Conservation (phyloP, 768 basidiomycete species). For the Russula vinacea region DNA sequence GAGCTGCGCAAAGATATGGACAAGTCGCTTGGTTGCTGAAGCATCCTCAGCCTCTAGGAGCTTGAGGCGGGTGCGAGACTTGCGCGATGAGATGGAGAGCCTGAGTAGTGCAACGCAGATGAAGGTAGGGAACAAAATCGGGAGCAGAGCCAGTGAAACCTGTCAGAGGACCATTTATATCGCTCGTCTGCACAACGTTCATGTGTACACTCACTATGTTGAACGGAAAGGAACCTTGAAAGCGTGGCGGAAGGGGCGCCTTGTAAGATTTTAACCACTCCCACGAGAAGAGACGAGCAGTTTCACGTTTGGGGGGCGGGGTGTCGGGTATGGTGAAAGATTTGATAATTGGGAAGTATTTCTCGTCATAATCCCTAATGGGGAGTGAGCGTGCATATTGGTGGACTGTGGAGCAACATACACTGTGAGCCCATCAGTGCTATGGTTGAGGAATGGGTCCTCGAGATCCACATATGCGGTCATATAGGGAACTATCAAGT, state of each 20-base stretch:
- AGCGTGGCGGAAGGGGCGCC: constrained; percentile 19
- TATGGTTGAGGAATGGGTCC: constrained; percentile 61
- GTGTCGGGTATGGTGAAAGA: constrained; percentile 21
- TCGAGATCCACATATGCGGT: constrained; percentile 68
- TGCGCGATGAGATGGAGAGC: constrained; percentile 53
- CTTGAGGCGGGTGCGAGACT: constrained; percentile 63
- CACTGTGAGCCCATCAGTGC: constrained; percentile 60
- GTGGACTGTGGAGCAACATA: constrained; percentile 36
- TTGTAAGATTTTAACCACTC: constrained; percentile 25
- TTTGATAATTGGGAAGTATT: constrained; percentile 27
- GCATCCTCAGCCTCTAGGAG: constrained; percentile 54
- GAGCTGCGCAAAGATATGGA: constrained; percentile 53
- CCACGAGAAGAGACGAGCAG: neutral
- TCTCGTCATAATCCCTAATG: constrained; percentile 23
- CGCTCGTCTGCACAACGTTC: neutral
- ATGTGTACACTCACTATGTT: constrained; percentile 55
- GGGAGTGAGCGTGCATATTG: neutral
- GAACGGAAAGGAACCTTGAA: constrained; percentile 50
- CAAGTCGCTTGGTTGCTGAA: constrained; percentile 49
- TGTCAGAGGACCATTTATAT: constrained; percentile 30
- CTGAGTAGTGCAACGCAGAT: constrained; percentile 54
- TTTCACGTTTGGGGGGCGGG: constrained; percentile 18
- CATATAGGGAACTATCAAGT: constrained; percentile 77
- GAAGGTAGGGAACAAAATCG: constrained; percentile 61
- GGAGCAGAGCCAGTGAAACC: constrained; percentile 55